Conservation (phyloP, 129 eudicot species). For the Glebionis coronaria region DNA sequence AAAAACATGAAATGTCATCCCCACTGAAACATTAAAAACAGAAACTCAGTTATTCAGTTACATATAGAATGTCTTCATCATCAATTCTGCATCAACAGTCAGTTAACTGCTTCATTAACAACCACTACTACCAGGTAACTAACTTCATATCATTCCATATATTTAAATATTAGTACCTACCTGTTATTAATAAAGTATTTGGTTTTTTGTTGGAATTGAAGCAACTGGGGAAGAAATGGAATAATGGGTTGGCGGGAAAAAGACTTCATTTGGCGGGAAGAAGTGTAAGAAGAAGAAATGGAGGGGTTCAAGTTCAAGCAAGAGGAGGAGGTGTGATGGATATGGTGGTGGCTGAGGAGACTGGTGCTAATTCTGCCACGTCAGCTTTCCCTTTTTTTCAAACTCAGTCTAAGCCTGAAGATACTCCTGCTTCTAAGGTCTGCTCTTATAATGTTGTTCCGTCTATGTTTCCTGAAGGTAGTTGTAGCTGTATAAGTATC, state of each 20-base stretch:
- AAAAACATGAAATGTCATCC: conserved; percentile 6
- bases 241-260: conserved; percentile 24
- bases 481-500: too few species aligned
- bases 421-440: conserved; percentile 69
- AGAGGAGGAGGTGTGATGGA: conserved; percentile 29
- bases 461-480: neutral
- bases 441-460: neutral
- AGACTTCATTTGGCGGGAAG: conserved; percentile 11
- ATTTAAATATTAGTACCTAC: too few species aligned
- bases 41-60: too few species aligned
- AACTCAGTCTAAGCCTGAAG: conserved; percentile 32
- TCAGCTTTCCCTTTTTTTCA: conserved; percentile 45
- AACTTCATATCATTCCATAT: too few species aligned
- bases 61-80: conserved; percentile 50
- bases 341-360: conserved; percentile 18
- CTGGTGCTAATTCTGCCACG: conserved; percentile 26
- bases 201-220: neutral
- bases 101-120: conserved; percentile 35
- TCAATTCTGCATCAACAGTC: conserved; percentile 45
- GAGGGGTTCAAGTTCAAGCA: conserved; percentile 18
- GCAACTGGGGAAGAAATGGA: conserved; percentile 34
- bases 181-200: too few species aligned
- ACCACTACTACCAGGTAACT: conserved; percentile 33
- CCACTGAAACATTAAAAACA: conserved; percentile 7
- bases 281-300: conserved; percentile 20